Evolutionary conservation across 345 rosid species (phyloP), one percentile per base, ranked within the genome.

Genomic region (Hevea brasiliensis): DNA sequence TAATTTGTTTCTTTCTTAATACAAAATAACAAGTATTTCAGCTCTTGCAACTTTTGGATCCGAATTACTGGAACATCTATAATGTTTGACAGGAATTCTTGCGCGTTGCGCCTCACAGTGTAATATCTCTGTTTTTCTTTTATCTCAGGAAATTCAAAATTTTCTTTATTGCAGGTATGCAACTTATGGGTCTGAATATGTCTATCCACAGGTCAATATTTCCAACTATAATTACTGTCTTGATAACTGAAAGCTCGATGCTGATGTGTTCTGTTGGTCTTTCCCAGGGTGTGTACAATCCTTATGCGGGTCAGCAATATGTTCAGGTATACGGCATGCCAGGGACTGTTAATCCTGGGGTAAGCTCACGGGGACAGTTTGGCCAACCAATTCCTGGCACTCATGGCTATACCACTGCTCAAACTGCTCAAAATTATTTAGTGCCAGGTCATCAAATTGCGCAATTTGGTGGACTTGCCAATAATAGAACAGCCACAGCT

Each of bases 221-320:
- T 68, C 23, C 65, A 32, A 53, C 41, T 75, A 0, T 6, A 45
- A 13, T 51, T 37, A 6, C 61, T 56, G 18, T 64, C 9, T 55
- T 20, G 18, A 11, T n/a, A 14, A 59, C 57, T 55, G 0, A 45
- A 65, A 21, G 18, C 10, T 45, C 10, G 12, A 45, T 45, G 55
- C 69, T 68, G 65, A 23, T 63, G 20, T 32, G 35, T 15, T 75
- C 29, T 50, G 21, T 71, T 66, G 44, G 15, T 56, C 27, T 57
- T 58, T 68, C 21, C 10, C 75, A 83, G 83, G 79, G 75, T 42
- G 63, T 72, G 23, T 83, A 80, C 55, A 72, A 44, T 80, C 83
- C 83, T 58, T 80, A 83, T 57, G 37, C 42, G 27, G 61, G 73
- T 56, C 86, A 83, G 54, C 79, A 77, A 29, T 82, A 74, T 68